Conservation (phyloP, 2,329 filamentous ascomycete species). For the Fusarium odoratissimum region DNA sequence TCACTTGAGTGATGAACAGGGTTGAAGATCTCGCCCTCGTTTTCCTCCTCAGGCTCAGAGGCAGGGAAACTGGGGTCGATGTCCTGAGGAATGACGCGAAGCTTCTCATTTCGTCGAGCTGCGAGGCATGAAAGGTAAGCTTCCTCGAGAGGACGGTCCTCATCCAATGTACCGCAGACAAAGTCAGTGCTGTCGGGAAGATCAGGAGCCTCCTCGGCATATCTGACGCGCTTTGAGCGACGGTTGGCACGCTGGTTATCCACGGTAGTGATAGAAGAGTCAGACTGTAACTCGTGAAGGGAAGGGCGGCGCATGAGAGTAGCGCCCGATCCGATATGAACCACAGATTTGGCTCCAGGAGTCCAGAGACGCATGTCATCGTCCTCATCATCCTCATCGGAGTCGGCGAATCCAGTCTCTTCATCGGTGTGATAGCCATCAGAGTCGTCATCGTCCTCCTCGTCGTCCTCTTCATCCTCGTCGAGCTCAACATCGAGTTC, state of each 20-base stretch:
- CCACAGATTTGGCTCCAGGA: constrained; percentile 55
- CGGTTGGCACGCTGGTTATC: constrained; percentile 53
- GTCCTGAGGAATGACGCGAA: constrained; percentile 89
- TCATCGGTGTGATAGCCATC: constrained; percentile 82
- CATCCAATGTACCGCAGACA: constrained; percentile 97
- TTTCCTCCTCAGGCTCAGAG: constrained; percentile 89
- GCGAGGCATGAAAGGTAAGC: constrained; percentile 89
- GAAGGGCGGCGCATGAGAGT: constrained; percentile 51
- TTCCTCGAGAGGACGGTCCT: constrained; percentile 93
- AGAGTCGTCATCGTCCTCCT: constrained; percentile 66
- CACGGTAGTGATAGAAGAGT: constrained; percentile 68
- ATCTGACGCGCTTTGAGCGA: constrained; percentile 46
- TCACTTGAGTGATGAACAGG: constrained; percentile 72
- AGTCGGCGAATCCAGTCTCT: constrained; percentile 75
- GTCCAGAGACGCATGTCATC: constrained; percentile 71
- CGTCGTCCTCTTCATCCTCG: constrained; percentile 61
- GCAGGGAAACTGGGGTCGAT: constrained; percentile 98
- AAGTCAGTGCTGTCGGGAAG: constrained; percentile 98
- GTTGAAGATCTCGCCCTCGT: constrained; percentile 75
- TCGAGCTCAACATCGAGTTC: constrained; percentile 63
- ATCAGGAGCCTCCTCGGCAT: constrained; percentile 73
- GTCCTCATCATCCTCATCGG: constrained; percentile 76
- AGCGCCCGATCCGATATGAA: constrained; percentile 51
- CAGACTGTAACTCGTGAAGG: constrained; percentile 64
- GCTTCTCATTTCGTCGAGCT: constrained; percentile 82